Base-by-base conservation (phyloP, 129 eudicot genomes). In the Flaveria sonorensis region DNA sequence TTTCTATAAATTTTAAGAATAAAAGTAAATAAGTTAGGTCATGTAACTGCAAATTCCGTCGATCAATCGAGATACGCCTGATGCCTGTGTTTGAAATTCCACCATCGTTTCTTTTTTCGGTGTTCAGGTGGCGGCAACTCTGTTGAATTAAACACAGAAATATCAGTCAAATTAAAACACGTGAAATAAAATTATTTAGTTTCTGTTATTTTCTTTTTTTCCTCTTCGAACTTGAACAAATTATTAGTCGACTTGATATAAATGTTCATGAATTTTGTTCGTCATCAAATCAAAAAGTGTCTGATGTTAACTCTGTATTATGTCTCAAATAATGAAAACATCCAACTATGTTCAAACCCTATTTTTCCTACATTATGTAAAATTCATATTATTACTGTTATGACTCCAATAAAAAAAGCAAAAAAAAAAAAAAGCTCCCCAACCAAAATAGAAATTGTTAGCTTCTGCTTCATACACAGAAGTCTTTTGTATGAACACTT, bases 91-190 rank as follows among this genome's bases (percentile, higher is more conserved):
- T 89, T 79, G 16, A 91, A 86, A 48, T 77, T 83, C 91, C 97
- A 88, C 93, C 97, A 91, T 74, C 86, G 80, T 47, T 78, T 90
- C 86, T 83, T 88, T 79, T 71, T 86, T 87, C 85, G 81, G 71
- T 76, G 78, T 68, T 90, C 92, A 0, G 68, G 77, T 11, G 83
- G 83, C 0, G 88, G 91, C 73, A 86, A 40, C 77, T 91, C 97
- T 91, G 93, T 69, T 70, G 39, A 52, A 77, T 69, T 7, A 30
- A 59, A 70, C 48, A 70, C 7, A 51, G 24, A 30, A 39, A 11
- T 7, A 39, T 70, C 2, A 36, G 20, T 51, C 36, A 63, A 32
- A 4, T 24, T 16, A 61, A 7, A 63, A 30, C 42, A 63, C 13
- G 14, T 21, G 26, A 10, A 59, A 63, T 15, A 1, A 16, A 63